Evolutionary conservation across 73 alveolate species (phyloP).

Genomic region (Stentor roeselii): DNA sequence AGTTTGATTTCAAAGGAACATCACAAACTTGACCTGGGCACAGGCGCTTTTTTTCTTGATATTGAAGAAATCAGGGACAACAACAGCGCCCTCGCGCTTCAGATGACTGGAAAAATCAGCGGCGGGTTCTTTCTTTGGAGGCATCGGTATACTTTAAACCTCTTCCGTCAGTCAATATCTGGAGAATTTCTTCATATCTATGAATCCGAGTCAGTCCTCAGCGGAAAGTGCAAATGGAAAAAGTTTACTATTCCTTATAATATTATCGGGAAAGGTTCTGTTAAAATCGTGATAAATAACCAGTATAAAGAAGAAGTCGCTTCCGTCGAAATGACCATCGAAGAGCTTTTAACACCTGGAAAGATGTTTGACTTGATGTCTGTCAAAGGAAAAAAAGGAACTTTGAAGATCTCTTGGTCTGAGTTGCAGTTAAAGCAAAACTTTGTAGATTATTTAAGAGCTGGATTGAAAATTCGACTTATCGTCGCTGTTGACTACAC

Average conservation of each 20-base stretch:
- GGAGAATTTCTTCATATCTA: neutral
- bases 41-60: neutral
- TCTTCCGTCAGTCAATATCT: neutral
- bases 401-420: neutral
- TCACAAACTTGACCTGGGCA: neutral
- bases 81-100: neutral
- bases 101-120: neutral
- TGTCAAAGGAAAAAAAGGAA: neutral
- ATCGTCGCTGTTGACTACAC: constrained; percentile 81
- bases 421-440: neutral
- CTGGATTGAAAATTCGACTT: constrained; percentile 72
- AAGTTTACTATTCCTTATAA: neutral
- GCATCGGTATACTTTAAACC: neutral
- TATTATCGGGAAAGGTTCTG: neutral
- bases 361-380: neutral
- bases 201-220: neutral
- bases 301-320: neutral
- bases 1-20: neutral
- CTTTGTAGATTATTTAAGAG: constrained; percentile 71
- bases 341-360: neutral
- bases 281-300: no score
- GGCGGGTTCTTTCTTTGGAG: neutral
- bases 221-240: neutral
- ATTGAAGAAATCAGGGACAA: neutral
- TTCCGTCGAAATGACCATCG: neutral